phyloP scores from a whole-genome alignment of 495 filamentous ascomycete species.

The Penicillium coprophilum region DNA sequence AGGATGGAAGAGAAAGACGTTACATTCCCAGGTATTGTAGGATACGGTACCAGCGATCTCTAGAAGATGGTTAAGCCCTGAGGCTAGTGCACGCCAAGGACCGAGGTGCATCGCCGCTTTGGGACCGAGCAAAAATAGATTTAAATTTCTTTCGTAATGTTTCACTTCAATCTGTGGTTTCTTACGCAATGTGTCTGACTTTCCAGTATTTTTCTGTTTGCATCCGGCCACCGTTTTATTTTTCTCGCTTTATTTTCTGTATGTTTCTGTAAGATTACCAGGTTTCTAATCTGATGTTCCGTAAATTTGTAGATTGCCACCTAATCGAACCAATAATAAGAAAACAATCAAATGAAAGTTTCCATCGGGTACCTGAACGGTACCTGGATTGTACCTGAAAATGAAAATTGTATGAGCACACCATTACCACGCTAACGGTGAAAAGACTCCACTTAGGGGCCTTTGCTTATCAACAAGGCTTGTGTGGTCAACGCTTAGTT shows the following conservation, averaged over 20 bases:
- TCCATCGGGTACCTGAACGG: neutral
- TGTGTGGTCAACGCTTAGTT: neutral
- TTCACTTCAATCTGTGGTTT: neutral
- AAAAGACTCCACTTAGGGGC: neutral
- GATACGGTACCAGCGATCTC: neutral
- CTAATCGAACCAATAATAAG: neutral
- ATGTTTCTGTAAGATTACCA: neutral
- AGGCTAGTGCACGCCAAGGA: slow-evolving; percentile 7
- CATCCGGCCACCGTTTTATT: neutral
- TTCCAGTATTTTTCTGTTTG: slow-evolving; percentile 1
- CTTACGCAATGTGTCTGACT: neutral
- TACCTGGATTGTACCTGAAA: no score
- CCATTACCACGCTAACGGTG: slow-evolving; percentile 1
- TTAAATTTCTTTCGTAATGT: neutral
- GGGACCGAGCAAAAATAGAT: slow-evolving; percentile 8
- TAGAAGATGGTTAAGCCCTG: slow-evolving; percentile 9
- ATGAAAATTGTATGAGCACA: no score
- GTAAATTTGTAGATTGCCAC: slow-evolving; percentile 1
- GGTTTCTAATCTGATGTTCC: neutral
- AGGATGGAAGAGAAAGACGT: neutral
- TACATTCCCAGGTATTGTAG: neutral
- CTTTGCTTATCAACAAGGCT: slow-evolving; percentile 3
- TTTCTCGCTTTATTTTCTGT: neutral
- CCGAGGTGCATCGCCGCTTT: slow-evolving; percentile 6
- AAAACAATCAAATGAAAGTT: neutral